phyloP scores from a whole-genome alignment of 345 rosid genomes.

The Camelina neglecta region DNA sequence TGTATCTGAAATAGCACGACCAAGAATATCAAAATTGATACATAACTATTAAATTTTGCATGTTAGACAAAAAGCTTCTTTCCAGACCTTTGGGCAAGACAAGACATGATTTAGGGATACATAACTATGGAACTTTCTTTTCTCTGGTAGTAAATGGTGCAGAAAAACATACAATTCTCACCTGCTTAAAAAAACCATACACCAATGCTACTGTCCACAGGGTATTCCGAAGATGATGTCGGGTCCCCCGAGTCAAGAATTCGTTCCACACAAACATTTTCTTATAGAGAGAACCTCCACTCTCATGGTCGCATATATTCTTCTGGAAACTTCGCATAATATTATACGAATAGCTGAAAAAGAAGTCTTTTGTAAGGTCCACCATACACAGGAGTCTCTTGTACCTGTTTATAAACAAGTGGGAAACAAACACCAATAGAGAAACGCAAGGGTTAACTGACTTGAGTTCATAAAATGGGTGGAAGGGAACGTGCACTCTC shows the following conservation, averaged over 20 bases:
- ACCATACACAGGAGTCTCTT: conserved; percentile 89
- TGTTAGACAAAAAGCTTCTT: conserved; percentile 11
- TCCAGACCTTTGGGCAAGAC: conserved; percentile 10
- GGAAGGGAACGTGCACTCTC: conserved; percentile 2
- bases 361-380: conserved; percentile 99
- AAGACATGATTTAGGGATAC: conserved; percentile 13
- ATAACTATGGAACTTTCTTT: too few species aligned
- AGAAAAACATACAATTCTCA: conserved; percentile 45
- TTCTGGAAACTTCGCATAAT: conserved; percentile 93
- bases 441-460: conserved; percentile 19
- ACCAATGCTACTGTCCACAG: conserved; percentile 98
- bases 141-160: conserved; percentile 28
- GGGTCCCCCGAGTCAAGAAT: conserved; percentile 88
- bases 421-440: conserved; percentile 15
- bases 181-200: conserved; percentile 98
- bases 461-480: conserved; percentile 2
- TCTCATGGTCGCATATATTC: conserved; percentile 69
- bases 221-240: conserved; percentile 87
- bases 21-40: conserved; percentile 12
- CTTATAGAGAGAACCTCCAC: conserved; percentile 73
- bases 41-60: conserved; percentile 14
- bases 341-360: conserved; percentile 96
- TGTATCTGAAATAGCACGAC: conserved; percentile 16
- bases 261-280: conserved; percentile 99
- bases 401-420: conserved; percentile 68